Conservation (phyloP, 2,329 filamentous ascomycete genomes). For the Trichophyton mentagrophytes region DNA sequence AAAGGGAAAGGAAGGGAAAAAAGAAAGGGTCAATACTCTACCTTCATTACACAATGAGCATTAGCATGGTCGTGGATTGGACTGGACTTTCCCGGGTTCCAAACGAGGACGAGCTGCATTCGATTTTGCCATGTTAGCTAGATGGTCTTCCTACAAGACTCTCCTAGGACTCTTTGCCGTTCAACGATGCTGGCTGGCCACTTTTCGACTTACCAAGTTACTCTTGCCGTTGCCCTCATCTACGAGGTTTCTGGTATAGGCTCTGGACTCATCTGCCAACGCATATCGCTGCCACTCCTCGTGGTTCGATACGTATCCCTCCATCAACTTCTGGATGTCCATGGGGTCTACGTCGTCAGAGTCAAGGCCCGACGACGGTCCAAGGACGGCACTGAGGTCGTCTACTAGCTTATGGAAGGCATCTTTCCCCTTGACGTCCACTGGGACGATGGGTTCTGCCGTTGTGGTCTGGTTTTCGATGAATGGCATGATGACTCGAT, state of each 20-base stretch:
- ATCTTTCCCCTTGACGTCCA: slow-evolving; percentile 13
- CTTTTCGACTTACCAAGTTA: slow-evolving; percentile 48
- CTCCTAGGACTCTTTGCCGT: no score
- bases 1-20: background rate
- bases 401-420: slow-evolving; percentile 58
- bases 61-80: slow-evolving; percentile 82
- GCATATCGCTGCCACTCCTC: slow-evolving; percentile 64
- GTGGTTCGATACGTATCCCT: slow-evolving; percentile 55
- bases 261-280: slow-evolving; percentile 53
- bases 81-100: slow-evolving; percentile 71
- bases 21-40: slow-evolving; percentile 14
- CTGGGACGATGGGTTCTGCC: slow-evolving; percentile 4
- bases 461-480: slow-evolving; percentile 8
- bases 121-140: background rate
- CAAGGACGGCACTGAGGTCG: slow-evolving; percentile 61
- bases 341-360: slow-evolving; percentile 68
- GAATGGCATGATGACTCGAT: background rate
- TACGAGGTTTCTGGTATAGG: slow-evolving; percentile 79
- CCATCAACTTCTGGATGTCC: slow-evolving; percentile 60
- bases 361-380: slow-evolving; percentile 67
- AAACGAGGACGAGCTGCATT: slow-evolving; percentile 67
- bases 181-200: background rate
- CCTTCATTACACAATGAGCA: slow-evolving; percentile 83
- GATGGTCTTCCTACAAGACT: slow-evolving; percentile 10
- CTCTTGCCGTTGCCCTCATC: slow-evolving; percentile 78